Evolutionary conservation across 1,284 basidiomycete species (phyloP).

Genomic region (Trametes hirsuta): DNA sequence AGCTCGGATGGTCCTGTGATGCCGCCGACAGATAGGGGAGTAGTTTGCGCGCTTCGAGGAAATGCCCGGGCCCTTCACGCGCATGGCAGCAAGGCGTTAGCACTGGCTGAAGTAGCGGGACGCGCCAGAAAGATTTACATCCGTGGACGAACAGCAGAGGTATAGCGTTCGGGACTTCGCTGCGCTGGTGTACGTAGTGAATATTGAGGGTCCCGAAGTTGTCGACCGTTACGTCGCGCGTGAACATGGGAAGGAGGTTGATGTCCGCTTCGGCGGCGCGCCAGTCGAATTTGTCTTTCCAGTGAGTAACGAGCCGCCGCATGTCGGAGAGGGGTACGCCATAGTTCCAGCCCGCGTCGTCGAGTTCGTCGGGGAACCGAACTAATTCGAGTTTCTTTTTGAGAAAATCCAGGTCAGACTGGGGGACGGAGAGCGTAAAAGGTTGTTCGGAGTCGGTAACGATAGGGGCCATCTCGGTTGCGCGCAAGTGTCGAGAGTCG

Average conservation of each 20-base stretch:
- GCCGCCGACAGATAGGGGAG: conserved; percentile 13
- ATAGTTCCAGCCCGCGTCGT: conserved; percentile 48
- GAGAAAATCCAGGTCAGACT: conserved; percentile 41
- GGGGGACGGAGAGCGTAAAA: conserved; percentile 47
- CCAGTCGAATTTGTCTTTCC: conserved; percentile 54
- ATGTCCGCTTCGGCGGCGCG: conserved; percentile 44
- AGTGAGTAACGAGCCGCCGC: conserved; percentile 43
- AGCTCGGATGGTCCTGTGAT: conserved; percentile 27
- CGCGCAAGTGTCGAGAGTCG: no score
- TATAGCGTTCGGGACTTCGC: conserved; percentile 44
- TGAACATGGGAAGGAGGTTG: conserved; percentile 54
- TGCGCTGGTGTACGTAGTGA: conserved; percentile 55
- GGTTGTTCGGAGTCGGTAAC: conserved; percentile 33
- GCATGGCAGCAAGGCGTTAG: neutral
- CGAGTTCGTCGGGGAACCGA: conserved; percentile 52
- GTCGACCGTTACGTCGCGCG: conserved; percentile 46
- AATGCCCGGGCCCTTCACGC: conserved; percentile 40
- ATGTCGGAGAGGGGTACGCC: conserved; percentile 52
- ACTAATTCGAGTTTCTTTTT: conserved; percentile 44
- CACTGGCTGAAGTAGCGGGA: neutral
- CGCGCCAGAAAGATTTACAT: conserved; percentile 38
- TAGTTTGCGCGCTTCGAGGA: conserved; percentile 37
- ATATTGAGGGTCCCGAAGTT: conserved; percentile 47
- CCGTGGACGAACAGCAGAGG: conserved; percentile 58
- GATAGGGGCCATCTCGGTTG: neutral